phyloP scores from a whole-genome alignment of 495 filamentous ascomycete genomes.

The Geopyxis carbonaria region DNA sequence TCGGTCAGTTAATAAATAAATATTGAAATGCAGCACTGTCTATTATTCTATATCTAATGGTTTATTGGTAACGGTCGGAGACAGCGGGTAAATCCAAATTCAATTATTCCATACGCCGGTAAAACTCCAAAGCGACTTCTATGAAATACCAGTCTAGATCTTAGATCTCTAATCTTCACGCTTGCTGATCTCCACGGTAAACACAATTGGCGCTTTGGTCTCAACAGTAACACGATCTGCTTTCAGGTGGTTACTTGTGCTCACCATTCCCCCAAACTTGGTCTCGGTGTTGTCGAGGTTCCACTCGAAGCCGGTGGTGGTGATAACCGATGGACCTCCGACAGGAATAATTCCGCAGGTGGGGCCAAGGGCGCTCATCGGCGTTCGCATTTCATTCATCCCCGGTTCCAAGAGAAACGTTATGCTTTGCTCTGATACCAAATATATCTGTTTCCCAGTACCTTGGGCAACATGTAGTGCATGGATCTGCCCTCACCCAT shows the following conservation, averaged over 20 bases:
- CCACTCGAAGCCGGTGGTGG: conserved; percentile 71
- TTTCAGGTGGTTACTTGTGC: conserved; percentile 79
- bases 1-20: no score
- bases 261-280: conserved; percentile 65
- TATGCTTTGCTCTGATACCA: conserved; percentile 61
- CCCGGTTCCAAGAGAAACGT: conserved; percentile 60
- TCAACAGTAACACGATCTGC: conserved; percentile 39
- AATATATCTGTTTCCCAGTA: conserved; percentile 35
- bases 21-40: no score
- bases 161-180: no score
- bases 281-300: conserved; percentile 69
- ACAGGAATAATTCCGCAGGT: conserved; percentile 63
- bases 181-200: conserved; percentile 55
- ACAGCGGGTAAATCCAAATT: no score
- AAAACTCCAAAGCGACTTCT: no score
- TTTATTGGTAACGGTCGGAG: no score
- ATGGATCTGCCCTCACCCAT: conserved; percentile 16
- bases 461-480: conserved; percentile 14
- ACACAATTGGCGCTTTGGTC: conserved; percentile 54
- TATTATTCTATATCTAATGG: no score
- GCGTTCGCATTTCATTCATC: conserved; percentile 49
- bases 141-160: no score
- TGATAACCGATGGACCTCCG: conserved; percentile 51
- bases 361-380: conserved; percentile 30
- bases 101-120: no score